Conservation (phyloP, 2,329 filamentous ascomycete species). For the Lomentospora prolificans region DNA sequence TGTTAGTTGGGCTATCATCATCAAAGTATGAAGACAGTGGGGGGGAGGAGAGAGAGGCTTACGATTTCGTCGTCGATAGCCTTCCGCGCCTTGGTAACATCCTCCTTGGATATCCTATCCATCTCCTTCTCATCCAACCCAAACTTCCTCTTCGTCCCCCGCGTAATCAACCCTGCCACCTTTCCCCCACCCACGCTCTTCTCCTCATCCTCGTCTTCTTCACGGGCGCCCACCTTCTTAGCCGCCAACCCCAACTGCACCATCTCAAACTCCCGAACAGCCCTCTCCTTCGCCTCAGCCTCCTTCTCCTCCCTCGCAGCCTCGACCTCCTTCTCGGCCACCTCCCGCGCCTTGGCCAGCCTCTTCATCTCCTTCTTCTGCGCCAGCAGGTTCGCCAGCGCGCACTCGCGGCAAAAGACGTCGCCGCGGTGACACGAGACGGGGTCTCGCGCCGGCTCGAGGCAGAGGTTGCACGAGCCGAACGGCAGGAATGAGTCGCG, state of each 20-base stretch:
- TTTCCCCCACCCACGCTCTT: constrained; percentile 24
- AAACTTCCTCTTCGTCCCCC: constrained; percentile 56
- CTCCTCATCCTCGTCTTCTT: constrained; percentile 16
- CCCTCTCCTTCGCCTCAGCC: constrained; percentile 59
- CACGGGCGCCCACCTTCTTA: not conserved
- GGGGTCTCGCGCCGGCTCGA: constrained; percentile 69
- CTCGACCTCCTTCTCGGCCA: constrained; percentile 24
- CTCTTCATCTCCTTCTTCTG: constrained; percentile 90
- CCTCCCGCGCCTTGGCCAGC: constrained; percentile 52
- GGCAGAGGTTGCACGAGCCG: constrained; percentile 78
- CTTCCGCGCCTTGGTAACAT: constrained; percentile 59
- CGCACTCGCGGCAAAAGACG: constrained; percentile 92
- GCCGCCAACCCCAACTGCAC: constrained; percentile 60
- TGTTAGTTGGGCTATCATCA: not conserved
- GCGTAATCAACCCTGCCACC: constrained; percentile 4
- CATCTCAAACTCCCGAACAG: constrained; percentile 74
- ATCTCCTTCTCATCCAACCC: constrained; percentile 65
- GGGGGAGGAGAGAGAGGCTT: constrained; percentile 25
- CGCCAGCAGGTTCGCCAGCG: constrained; percentile 77
- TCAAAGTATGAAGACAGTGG: not conserved
- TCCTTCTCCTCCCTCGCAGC: constrained; percentile 47
- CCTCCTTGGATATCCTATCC: constrained; percentile 56
- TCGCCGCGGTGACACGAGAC: constrained; percentile 79
- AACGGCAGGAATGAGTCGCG: constrained; percentile 91
- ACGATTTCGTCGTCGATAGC: constrained; percentile 61